Evolutionary conservation across 805 yeast genomes (phyloP).

Genomic region (Nakazawaea pomicola): DNA sequence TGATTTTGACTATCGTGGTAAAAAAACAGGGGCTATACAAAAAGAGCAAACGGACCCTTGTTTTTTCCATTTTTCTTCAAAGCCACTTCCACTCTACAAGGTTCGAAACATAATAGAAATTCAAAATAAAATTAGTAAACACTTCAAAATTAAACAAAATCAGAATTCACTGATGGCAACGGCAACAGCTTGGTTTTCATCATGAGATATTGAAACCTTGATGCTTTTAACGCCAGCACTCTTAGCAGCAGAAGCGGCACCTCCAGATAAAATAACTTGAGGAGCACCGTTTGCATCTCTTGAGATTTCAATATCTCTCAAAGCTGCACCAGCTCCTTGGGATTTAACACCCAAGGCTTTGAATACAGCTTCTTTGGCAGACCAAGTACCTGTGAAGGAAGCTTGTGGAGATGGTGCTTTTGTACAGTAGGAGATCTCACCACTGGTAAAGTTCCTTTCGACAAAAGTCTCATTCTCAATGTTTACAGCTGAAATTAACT

Average conservation of each 20-base stretch:
- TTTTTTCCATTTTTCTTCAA: too few relatives aligned
- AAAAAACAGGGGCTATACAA: too few relatives aligned
- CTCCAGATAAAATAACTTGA: constrained; percentile 67
- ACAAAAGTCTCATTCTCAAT: constrained; percentile 86
- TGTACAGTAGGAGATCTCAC: constrained; percentile 75
- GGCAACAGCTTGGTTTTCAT: constrained; percentile 95
- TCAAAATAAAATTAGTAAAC: too few relatives aligned
- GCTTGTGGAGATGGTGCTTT: constrained; percentile 76
- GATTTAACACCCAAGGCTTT: constrained; percentile 87
- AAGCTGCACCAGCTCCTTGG: constrained; percentile 92
- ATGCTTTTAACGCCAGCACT: constrained; percentile 64
- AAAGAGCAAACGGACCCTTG: too few relatives aligned
- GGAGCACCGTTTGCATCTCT: constrained; percentile 80
- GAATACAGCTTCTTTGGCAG: constrained; percentile 98
- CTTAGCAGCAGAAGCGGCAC: constrained; percentile 70
- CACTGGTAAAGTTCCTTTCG: constrained; percentile 83
- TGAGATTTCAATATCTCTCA: constrained; percentile 83
- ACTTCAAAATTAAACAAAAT: too few relatives aligned
- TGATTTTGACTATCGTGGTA: too few relatives aligned
- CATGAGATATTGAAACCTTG: constrained; percentile 91
- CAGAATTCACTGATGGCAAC: constrained; percentile 75
- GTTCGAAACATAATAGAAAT: too few relatives aligned
- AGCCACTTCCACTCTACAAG: too few relatives aligned
- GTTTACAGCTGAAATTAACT: constrained; percentile 76
- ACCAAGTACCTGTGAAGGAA: constrained; percentile 97